Evolutionary conservation across 2,329 filamentous ascomycete genomes (phyloP).

Genomic region (Diaporthe ampelina): DNA sequence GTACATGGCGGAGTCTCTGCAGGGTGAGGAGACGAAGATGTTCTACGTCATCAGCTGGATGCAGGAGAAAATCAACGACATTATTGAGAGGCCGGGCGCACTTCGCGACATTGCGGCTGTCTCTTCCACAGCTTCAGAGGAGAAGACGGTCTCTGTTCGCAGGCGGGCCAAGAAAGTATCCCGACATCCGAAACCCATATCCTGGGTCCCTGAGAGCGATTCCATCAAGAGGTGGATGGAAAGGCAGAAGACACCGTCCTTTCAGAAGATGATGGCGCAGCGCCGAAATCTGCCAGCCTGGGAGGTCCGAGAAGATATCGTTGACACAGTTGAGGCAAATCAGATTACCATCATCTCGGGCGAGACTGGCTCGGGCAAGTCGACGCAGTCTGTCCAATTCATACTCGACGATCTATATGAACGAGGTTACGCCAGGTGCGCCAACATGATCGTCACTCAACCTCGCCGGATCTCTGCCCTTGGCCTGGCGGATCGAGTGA

Average conservation of each 20-base stretch:
- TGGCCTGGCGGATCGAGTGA: conserved; percentile 93
- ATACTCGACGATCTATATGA: conserved; percentile 91
- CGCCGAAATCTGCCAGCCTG: conserved; percentile 88
- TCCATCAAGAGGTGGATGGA: conserved; percentile 79
- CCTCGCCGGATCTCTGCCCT: conserved; percentile 94
- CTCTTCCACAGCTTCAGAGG: conserved; percentile 74
- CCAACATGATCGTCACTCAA: conserved; percentile 96
- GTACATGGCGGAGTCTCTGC: conserved; percentile 77
- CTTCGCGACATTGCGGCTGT: conserved; percentile 88
- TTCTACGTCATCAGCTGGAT: conserved; percentile 94
- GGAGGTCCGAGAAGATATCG: conserved; percentile 82
- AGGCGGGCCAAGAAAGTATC: conserved; percentile 52
- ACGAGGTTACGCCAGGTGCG: conserved; percentile 78
- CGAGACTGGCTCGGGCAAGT: conserved; percentile 97
- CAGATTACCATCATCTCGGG: conserved; percentile 97
- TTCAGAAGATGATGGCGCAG: conserved; percentile 81
- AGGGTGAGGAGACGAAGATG: conserved; percentile 89
- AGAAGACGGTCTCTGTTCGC: conserved; percentile 50
- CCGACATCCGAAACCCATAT: conserved; percentile 70
- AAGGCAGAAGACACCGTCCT: conserved; percentile 74
- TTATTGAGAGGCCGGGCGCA: conserved; percentile 87
- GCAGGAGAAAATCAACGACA: conserved; percentile 84
- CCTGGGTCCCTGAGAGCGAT: conserved; percentile 71
- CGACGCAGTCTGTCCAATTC: conserved; percentile 96
- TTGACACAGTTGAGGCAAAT: conserved; percentile 79